phyloP scores from a whole-genome alignment of 495 filamentous ascomycete species.

The Neohortaea acidophila region DNA sequence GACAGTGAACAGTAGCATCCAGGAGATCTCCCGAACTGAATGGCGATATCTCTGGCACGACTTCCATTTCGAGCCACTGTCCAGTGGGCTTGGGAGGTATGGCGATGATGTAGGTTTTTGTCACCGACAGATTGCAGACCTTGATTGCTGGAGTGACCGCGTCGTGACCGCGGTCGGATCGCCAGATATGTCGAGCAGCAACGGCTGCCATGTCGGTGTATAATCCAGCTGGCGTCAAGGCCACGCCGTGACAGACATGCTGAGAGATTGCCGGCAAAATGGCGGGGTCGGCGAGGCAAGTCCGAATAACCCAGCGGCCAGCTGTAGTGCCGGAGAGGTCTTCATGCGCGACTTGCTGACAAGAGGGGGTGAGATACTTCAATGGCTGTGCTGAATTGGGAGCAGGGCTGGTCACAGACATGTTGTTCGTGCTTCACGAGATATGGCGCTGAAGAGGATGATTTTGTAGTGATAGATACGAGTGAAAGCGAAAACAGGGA shows the following conservation, averaged over 20 bases:
- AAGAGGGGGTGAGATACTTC: slow-evolving; percentile 18
- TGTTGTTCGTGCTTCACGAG: too few species aligned
- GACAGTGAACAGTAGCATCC: slow-evolving; percentile 8
- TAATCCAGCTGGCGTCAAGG: slow-evolving; percentile 28
- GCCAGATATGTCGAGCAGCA: slow-evolving; percentile 30
- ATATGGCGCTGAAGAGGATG: too few species aligned
- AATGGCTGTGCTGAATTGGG: too few species aligned
- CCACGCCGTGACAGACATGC: slow-evolving; percentile 26
- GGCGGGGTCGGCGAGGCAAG: slow-evolving; percentile 24
- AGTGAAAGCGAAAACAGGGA: too few species aligned
- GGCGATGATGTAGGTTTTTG: slow-evolving; percentile 24
- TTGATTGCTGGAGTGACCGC: slow-evolving; percentile 30
- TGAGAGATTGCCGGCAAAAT: slow-evolving; percentile 23
- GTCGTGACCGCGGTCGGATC: slow-evolving; percentile 22
- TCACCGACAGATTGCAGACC: slow-evolving; percentile 25
- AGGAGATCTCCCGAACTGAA: neutral
- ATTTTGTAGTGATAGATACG: too few species aligned
- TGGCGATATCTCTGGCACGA: slow-evolving; percentile 22
- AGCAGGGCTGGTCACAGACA: too few species aligned
- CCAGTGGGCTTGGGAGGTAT: slow-evolving; percentile 20
- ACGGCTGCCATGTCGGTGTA: slow-evolving; percentile 36
- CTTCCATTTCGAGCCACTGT: slow-evolving; percentile 28
- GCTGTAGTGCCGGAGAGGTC: slow-evolving; percentile 21
- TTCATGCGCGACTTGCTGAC: slow-evolving; percentile 26
- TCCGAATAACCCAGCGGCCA: slow-evolving; percentile 24